A percentile compares a stretch with the other conserved stretches of the same genome.
phyloP scores from a whole-genome alignment of 371 early-diverging fungal genomes.

The Mucor racemosus region DNA sequence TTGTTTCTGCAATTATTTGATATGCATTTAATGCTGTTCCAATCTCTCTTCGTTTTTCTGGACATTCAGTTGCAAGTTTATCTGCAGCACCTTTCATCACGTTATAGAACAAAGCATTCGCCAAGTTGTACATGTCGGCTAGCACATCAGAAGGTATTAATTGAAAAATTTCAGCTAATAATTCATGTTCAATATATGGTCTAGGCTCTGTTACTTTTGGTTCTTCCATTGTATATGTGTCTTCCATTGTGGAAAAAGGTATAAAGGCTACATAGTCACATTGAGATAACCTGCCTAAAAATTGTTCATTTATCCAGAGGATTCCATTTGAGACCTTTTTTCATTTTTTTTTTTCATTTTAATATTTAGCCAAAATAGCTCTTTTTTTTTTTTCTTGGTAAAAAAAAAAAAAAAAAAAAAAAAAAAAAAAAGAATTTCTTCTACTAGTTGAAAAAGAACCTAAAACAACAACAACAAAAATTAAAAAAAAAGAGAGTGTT shows the following conservation, averaged over 20 bases:
- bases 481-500: neutral
- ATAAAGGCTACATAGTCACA: neutral
- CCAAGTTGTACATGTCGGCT: constrained; percentile 10
- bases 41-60: constrained; percentile 14
- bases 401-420: no score
- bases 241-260: neutral
- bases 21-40: neutral
- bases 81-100: constrained; percentile 17
- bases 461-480: no score
- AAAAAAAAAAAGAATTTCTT: no score
- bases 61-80: neutral
- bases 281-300: neutral
- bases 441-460: no score
- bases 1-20: neutral
- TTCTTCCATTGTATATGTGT: neutral
- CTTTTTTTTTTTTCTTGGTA: no score
- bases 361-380: no score
- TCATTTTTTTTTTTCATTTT: neutral
- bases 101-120: constrained; percentile 16
- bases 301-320: no score
- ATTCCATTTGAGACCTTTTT: neutral
- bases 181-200: constrained; percentile 10
- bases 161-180: constrained; percentile 17
- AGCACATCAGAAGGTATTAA: neutral
- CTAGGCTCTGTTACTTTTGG: neutral